These are phyloP conservation scores for Calonectria pseudoreteaudii DNA, from an alignment of 2,329 filamentous ascomycete genomes.

Conservation along the genomic window DNA sequence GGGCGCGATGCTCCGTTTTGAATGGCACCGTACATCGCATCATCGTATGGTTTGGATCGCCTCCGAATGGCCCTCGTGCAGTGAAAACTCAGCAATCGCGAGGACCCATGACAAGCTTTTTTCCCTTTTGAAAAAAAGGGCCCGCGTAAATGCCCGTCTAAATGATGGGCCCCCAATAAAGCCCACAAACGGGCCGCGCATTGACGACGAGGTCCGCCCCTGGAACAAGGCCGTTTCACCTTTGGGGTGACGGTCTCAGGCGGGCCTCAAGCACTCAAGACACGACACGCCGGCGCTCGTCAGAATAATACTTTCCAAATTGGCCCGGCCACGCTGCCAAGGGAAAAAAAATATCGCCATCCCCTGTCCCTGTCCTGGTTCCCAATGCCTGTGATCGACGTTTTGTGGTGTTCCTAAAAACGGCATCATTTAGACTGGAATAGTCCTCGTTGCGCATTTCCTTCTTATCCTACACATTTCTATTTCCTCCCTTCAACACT, in stretches of 20 bases:
- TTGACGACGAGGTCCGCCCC: constrained; percentile 32
- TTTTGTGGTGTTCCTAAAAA: constrained; percentile 38
- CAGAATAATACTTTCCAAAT: constrained; percentile 15
- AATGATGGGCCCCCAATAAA: constrained; percentile 5
- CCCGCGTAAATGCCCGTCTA: constrained; percentile 22
- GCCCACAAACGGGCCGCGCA: constrained; percentile 29
- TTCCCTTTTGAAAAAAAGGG: constrained; percentile 16
- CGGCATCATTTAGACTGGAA: constrained; percentile 19
- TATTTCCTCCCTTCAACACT: constrained; percentile 17
- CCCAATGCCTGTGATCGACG: constrained; percentile 29
- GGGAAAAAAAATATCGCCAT: constrained; percentile 26
- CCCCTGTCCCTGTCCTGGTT: constrained; percentile 16
- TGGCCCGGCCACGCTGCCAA: neutral
- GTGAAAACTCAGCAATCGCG: constrained; percentile 10
- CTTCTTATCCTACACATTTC: neutral
- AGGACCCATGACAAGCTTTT: constrained; percentile 6
- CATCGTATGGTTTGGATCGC: constrained; percentile 6
- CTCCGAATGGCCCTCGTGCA: neutral
- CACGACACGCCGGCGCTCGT: constrained; percentile 34
- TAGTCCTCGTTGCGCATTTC: constrained; percentile 8
- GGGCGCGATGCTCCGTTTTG: neutral
- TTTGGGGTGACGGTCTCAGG: constrained; percentile 42
- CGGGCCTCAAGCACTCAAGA: constrained; percentile 31
- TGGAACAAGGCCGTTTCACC: constrained; percentile 39
- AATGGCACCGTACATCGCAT: neutral